phyloP scores from a whole-genome alignment of 2,329 filamentous ascomycete species.

The Monilinia fructicola region DNA sequence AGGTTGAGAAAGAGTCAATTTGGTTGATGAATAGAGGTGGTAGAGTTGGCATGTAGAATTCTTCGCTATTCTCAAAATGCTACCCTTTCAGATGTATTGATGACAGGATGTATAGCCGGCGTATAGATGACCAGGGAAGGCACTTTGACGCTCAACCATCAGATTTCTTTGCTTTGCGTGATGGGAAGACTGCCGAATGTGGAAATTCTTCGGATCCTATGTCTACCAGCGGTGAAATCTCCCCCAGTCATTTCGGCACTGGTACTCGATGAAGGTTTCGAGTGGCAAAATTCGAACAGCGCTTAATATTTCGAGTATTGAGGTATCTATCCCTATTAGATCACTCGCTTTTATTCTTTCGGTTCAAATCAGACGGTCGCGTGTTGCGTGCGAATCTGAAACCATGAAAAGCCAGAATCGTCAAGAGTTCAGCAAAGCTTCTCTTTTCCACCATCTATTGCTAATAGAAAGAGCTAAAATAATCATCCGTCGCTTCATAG shows the following conservation, averaged over 20 bases:
- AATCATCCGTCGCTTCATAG: not conserved
- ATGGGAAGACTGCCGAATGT: not conserved
- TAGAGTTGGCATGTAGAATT: not conserved
- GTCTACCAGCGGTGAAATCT: not conserved
- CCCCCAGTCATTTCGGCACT: not conserved
- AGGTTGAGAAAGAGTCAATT: not conserved
- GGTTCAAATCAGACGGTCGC: not conserved
- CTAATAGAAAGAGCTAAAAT: not conserved
- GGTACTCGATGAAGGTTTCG: not conserved
- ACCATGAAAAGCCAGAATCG: not conserved
- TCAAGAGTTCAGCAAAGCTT: accelerated
- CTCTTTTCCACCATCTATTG: too few relatives aligned
- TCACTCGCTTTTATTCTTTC: not conserved
- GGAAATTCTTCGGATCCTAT: not conserved
- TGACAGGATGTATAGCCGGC: not conserved
- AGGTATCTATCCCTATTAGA: too few relatives aligned
- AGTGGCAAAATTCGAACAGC: not conserved
- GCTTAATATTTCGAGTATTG: too few relatives aligned
- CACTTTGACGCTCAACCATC: not conserved
- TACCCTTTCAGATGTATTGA: not conserved
- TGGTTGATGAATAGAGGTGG: not conserved
- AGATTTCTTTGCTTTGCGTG: not conserved
- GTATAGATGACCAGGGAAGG: not conserved
- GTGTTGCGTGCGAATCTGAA: not conserved
- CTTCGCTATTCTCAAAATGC: not conserved